Evolutionary conservation across 148 eudicot genomes (phyloP).

Genomic region (Vaccinium corymbosum): DNA sequence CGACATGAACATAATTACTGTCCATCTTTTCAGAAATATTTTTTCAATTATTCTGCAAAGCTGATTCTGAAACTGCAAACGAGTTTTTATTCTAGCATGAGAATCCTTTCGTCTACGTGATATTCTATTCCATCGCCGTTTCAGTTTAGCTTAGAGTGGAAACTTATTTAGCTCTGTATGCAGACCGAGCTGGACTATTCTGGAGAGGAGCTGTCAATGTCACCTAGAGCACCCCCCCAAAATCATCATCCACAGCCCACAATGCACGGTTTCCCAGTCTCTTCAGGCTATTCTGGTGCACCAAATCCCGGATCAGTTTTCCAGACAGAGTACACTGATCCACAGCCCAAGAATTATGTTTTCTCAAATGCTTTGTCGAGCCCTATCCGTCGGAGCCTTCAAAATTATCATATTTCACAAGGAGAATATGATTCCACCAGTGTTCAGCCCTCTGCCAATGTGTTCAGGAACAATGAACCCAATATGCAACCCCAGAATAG

Average conservation of each 20-base stretch:
- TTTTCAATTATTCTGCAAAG: not conserved
- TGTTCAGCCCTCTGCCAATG: slow-evolving; percentile 24
- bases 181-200: slow-evolving; percentile 36
- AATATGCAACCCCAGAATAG: slow-evolving; percentile 36
- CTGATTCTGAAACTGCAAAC: not conserved
- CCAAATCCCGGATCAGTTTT: slow-evolving; percentile 24
- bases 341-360: slow-evolving; percentile 60
- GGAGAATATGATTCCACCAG: slow-evolving; percentile 38
- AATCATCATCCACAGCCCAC: slow-evolving; percentile 23
- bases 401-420: slow-evolving; percentile 63
- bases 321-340: slow-evolving; percentile 49
- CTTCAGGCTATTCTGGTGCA: slow-evolving; percentile 28
- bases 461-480: slow-evolving; percentile 34
- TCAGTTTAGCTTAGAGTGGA: not conserved
- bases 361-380: slow-evolving; percentile 87
- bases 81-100: not conserved
- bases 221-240: slow-evolving; percentile 33
- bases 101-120: not conserved
- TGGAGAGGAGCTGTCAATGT: slow-evolving; percentile 39
- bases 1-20: not conserved
- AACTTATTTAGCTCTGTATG: slow-evolving; percentile 10
- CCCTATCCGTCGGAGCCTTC: slow-evolving; percentile 77
- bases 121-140: not conserved
- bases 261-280: slow-evolving; percentile 19
- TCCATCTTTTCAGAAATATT: not conserved